A percentile compares a stretch with the other conserved stretches of the same genome.
These are phyloP conservation scores for Colletotrichum spinosum DNA, from an alignment of 2,329 filamentous ascomycete genomes.

Conservation along the genomic window DNA sequence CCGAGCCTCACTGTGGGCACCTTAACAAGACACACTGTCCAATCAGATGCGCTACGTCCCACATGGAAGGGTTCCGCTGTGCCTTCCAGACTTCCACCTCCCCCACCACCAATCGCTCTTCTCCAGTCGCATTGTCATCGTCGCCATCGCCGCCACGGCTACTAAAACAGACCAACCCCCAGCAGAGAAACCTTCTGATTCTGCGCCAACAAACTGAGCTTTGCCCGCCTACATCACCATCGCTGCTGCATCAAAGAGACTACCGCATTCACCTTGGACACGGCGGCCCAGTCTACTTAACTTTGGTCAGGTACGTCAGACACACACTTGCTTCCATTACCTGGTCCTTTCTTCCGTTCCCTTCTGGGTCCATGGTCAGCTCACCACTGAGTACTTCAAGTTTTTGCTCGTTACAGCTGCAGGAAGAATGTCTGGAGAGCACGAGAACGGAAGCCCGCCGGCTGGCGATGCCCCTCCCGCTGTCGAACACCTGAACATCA, in stretches of 20 bases:
- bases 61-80: constrained; percentile 9
- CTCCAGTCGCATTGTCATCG: background rate
- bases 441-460: constrained; percentile 61
- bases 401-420: constrained; percentile 12
- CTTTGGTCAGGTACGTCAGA: no score
- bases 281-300: no score
- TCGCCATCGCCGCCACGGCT: no score
- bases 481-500: constrained; percentile 95
- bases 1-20: background rate
- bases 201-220: no score
- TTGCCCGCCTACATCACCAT: no score
- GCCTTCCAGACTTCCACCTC: background rate
- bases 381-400: no score
- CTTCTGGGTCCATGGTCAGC: no score
- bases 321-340: no score
- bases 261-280: no score
- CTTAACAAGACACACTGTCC: background rate
- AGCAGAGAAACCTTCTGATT: background rate
- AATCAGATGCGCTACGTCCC: constrained; percentile 26
- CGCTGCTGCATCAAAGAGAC: no score
- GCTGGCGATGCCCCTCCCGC: constrained; percentile 54
- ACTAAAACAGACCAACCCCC: no score
- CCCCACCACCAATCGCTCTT: background rate
- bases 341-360: no score
- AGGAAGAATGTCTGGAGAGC: constrained; percentile 61